These are phyloP conservation scores for Botrytis paeoniae DNA, from an alignment of 2,329 filamentous ascomycete genomes.

Conservation along the genomic window DNA sequence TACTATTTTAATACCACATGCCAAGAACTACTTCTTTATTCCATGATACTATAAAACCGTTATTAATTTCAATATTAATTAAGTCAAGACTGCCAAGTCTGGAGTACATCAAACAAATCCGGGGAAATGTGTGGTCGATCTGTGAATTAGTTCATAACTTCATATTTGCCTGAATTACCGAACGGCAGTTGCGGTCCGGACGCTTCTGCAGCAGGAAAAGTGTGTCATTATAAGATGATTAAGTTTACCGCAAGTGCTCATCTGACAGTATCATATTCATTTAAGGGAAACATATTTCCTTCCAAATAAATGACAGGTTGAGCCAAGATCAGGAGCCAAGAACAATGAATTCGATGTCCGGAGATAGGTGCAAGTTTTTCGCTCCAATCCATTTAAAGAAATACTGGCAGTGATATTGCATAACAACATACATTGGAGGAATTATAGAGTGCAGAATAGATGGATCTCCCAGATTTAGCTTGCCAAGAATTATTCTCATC, in stretches of 20 bases:
- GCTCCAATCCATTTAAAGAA: not conserved
- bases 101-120: not conserved
- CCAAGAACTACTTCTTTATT: not conserved
- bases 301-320: not conserved
- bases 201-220: not conserved
- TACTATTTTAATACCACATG: not conserved
- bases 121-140: not conserved
- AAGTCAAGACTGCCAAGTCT: not conserved
- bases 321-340: not conserved
- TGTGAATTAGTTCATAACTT: not conserved
- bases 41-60: not conserved
- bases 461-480: not conserved
- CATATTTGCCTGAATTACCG: conserved; percentile 16
- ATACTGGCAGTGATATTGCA: not conserved
- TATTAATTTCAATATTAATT: not conserved
- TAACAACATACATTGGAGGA: not conserved
- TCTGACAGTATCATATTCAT: not conserved
- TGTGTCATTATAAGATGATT: not conserved
- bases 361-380: not conserved
- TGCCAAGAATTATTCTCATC: not conserved
- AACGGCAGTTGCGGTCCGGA: conserved; percentile 13
- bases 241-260: not conserved
- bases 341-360: not conserved
- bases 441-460: not conserved
- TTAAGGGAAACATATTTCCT: not conserved